Conservation (phyloP, 2,329 filamentous ascomycete species). For the Endoconidiophora laricicola region DNA sequence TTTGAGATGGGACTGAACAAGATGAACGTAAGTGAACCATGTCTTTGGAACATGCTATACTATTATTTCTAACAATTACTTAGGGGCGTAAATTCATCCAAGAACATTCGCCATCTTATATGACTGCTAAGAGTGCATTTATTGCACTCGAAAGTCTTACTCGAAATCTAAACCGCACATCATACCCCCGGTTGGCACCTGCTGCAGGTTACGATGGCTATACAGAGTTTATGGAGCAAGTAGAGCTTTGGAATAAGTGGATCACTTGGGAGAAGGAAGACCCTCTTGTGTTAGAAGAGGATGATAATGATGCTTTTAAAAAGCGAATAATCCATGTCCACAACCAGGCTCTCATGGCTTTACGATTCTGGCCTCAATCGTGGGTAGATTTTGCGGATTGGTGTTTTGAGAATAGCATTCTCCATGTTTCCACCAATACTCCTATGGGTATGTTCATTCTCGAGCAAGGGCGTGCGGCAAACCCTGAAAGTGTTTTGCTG, state of each 20-base stretch:
- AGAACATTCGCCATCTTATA: conserved; percentile 81
- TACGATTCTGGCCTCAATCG: conserved; percentile 88
- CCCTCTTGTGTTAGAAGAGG: conserved; percentile 67
- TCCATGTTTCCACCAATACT: conserved; percentile 27
- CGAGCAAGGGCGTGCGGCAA: conserved; percentile 66
- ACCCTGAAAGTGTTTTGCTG: conserved; percentile 82
- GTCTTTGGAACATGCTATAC: neutral
- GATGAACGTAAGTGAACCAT: conserved; percentile 47
- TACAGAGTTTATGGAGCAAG: conserved; percentile 66
- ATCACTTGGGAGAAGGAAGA: conserved; percentile 91
- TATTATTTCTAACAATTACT: neutral
- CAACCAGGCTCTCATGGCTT: conserved; percentile 80
- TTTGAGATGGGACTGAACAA: conserved; percentile 94
- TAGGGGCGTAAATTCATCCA: conserved; percentile 88
- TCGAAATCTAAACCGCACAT: conserved; percentile 56
- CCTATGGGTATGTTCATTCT: conserved; percentile 58
- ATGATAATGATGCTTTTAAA: conserved; percentile 60
- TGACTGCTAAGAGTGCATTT: conserved; percentile 85
- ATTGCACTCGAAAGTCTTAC: conserved; percentile 84
- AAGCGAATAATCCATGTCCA: conserved; percentile 77
- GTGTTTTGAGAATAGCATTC: conserved; percentile 63
- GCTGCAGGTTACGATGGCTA: conserved; percentile 75
- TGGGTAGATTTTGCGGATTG: conserved; percentile 94
- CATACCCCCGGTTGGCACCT: conserved; percentile 66
- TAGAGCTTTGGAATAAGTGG: conserved; percentile 85